phyloP scores from a whole-genome alignment of 768 basidiomycete species.

The Candolleomyces aberdarensis region DNA sequence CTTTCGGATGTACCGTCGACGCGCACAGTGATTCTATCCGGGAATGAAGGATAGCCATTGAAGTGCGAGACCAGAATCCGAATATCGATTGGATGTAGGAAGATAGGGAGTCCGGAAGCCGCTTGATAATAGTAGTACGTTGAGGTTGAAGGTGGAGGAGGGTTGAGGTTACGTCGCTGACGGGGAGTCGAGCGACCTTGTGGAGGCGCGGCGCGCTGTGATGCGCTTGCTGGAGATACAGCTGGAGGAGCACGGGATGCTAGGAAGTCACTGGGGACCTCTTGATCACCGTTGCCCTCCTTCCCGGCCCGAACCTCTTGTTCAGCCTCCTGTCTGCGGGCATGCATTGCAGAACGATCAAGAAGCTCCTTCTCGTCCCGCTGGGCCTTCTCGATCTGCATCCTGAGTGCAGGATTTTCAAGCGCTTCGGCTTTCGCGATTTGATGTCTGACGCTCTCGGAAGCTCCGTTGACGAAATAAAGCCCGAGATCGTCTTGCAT shows the following conservation, averaged over 20 bases:
- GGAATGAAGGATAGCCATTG: constrained; percentile 77
- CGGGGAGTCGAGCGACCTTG: constrained; percentile 43
- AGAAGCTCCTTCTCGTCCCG: constrained; percentile 55
- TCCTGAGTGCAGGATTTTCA: constrained; percentile 62
- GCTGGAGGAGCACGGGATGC: constrained; percentile 33
- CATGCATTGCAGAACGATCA: constrained; percentile 34
- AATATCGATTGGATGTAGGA: constrained; percentile 95
- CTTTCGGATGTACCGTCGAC: constrained; percentile 76
- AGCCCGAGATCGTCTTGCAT: constrained; percentile 76
- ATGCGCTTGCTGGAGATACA: neutral
- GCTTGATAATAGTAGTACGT: constrained; percentile 97
- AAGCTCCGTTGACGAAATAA: constrained; percentile 77
- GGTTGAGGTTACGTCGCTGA: constrained; percentile 78
- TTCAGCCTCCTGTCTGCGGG: constrained; percentile 26
- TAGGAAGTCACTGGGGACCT: constrained; percentile 38
- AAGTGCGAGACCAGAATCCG: constrained; percentile 87
- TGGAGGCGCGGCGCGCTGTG: constrained; percentile 11
- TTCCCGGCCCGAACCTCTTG: constrained; percentile 7
- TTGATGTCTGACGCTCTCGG: constrained; percentile 72
- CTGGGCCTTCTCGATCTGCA: constrained; percentile 60
- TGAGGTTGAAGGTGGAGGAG: constrained; percentile 81
- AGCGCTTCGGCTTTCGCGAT: constrained; percentile 76
- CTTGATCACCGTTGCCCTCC: constrained; percentile 25
- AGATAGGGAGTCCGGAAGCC: constrained; percentile 85
- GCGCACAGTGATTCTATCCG: constrained; percentile 74